phyloP scores from a whole-genome alignment of 2,329 filamentous ascomycete genomes.

The Monosporascus cannonballus region DNA sequence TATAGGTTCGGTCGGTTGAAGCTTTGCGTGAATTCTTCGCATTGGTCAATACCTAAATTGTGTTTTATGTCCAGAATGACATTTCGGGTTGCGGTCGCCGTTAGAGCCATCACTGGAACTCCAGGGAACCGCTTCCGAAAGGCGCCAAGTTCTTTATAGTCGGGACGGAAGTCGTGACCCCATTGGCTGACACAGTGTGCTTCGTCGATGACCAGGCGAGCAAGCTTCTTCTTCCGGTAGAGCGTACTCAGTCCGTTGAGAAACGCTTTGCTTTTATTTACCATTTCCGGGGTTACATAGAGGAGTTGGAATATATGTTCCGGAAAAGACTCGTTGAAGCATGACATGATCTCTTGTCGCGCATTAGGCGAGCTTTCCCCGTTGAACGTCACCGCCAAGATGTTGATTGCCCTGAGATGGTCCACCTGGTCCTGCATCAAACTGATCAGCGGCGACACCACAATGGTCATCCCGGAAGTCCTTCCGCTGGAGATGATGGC shows the following conservation, averaged over 20 bases:
- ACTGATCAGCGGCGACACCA: slow-evolving; percentile 90
- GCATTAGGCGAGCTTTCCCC: slow-evolving; percentile 62
- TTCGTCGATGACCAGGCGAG: slow-evolving; percentile 92
- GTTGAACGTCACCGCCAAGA: slow-evolving; percentile 78
- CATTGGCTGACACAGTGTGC: slow-evolving; percentile 99
- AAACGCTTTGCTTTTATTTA: slow-evolving; percentile 72
- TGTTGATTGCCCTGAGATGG: slow-evolving; percentile 67
- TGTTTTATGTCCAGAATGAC: slow-evolving; percentile 89
- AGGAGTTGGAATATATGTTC: slow-evolving; percentile 79
- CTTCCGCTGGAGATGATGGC: slow-evolving; percentile 75
- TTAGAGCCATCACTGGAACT: slow-evolving; percentile 90
- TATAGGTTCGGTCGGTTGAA: slow-evolving; percentile 95
- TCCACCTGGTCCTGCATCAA: slow-evolving; percentile 96
- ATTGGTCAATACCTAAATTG: slow-evolving; percentile 77
- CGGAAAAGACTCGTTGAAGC: slow-evolving; percentile 55
- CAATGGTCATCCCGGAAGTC: slow-evolving; percentile 82
- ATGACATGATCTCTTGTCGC: slow-evolving; percentile 59
- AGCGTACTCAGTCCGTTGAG: slow-evolving; percentile 59
- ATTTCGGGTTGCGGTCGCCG: slow-evolving; percentile 88
- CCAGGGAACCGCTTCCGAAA: slow-evolving; percentile 66
- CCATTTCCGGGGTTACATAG: slow-evolving; percentile 96
- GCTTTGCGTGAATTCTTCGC: slow-evolving; percentile 79
- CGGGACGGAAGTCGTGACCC: slow-evolving; percentile 95
- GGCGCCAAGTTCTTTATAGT: slow-evolving; percentile 82
- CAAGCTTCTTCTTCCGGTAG: slow-evolving; percentile 66